Percentiles rank a stretch among this genome's conserved stretches.
phyloP scores from a whole-genome alignment of 2,329 filamentous ascomycete species.

The Monilinia vaccinii-corymbosi region DNA sequence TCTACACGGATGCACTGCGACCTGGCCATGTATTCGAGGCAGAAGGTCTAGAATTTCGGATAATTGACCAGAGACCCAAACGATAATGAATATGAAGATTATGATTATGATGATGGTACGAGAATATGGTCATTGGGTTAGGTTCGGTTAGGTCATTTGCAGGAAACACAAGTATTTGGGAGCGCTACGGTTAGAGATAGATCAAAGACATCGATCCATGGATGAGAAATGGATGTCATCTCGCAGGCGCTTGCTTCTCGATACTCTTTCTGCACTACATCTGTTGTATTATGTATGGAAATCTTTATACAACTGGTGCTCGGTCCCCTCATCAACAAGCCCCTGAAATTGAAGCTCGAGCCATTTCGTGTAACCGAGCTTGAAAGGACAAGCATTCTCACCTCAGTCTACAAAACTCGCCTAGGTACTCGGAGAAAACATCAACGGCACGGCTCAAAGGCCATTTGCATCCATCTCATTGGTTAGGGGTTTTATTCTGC shows the following conservation, averaged over 20 bases:
- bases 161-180: neutral
- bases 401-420: neutral
- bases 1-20: constrained; percentile 36
- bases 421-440: too few relatives aligned
- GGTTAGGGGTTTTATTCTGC: too few relatives aligned
- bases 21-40: constrained; percentile 50
- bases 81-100: neutral
- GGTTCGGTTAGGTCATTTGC: too few relatives aligned
- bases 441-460: too few relatives aligned
- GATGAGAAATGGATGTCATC: neutral
- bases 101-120: neutral
- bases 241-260: neutral
- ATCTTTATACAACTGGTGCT: neutral
- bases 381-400: neutral
- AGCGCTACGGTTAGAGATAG: neutral
- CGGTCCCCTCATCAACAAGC: neutral
- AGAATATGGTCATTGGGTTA: neutral
- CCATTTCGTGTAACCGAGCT: neutral
- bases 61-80: constrained; percentile 50
- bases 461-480: too few relatives aligned
- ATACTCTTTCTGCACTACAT: neutral
- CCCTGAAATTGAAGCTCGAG: neutral
- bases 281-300: neutral
- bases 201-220: neutral
- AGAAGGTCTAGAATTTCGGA: constrained; percentile 49